Evolutionary conservation across 2,329 filamentous ascomycete species (phyloP).

Genomic region (Neonectria neomacrospora): DNA sequence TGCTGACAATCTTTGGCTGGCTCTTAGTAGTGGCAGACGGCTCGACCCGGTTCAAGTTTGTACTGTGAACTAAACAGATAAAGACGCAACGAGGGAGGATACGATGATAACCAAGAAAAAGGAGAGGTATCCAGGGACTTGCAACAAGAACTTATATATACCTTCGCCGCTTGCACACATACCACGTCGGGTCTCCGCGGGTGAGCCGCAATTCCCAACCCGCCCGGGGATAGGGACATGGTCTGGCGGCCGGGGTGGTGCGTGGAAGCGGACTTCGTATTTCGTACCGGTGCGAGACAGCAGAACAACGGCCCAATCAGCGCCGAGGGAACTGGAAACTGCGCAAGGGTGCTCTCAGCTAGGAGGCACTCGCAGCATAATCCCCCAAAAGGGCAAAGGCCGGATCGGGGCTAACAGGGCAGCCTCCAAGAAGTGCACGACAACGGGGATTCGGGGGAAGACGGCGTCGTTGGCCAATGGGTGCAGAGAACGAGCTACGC

Average conservation of each 20-base stretch:
- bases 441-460: neutral
- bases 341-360: neutral
- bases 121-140: neutral
- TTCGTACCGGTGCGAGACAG: slow-evolving; percentile 18
- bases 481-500: slow-evolving; percentile 16
- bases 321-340: neutral
- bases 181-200: slow-evolving; percentile 1
- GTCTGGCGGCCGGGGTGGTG: slow-evolving; percentile 20
- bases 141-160: slow-evolving; percentile 19
- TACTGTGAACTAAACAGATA: too few species aligned
- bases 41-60: neutral
- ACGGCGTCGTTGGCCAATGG: slow-evolving; percentile 22
- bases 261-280: slow-evolving; percentile 12
- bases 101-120: neutral
- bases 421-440: neutral
- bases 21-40: slow-evolving; percentile 1
- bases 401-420: neutral
- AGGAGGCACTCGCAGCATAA: slow-evolving; percentile 22
- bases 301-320: neutral
- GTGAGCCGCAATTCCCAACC: slow-evolving; percentile 17
- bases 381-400: slow-evolving; percentile 20
- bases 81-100: neutral
- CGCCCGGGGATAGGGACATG: slow-evolving; percentile 7
- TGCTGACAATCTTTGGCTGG: slow-evolving; percentile 15
- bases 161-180: neutral